A percentile compares a stretch with the other conserved stretches of the same genome.
Evolutionary conservation across 345 rosid species (phyloP).

Genomic region (Alliaria petiolata): DNA sequence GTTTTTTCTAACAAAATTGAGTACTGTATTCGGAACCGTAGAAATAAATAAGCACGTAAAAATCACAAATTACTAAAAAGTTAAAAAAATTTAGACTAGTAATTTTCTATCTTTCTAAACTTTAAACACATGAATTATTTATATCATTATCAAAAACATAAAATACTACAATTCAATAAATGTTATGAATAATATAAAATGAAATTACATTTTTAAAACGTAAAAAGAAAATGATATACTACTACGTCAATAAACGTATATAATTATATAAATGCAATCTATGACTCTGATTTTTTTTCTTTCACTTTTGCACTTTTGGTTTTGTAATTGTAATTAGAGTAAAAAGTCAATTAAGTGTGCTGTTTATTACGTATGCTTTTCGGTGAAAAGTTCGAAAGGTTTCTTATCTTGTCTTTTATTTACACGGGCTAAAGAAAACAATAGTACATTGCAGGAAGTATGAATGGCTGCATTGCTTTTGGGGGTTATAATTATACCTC

Average conservation of each 20-base stretch:
- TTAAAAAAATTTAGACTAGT: no score
- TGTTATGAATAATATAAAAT: neutral
- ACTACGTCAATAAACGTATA: neutral
- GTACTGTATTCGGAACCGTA: no score
- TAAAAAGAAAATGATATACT: neutral
- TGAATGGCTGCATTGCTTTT: constrained; percentile 26
- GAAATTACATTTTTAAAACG: neutral
- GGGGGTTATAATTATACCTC: constrained; percentile 23
- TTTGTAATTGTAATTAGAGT: constrained; percentile 3
- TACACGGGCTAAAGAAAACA: neutral
- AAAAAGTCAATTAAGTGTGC: constrained; percentile 30
- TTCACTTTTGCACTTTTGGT: neutral
- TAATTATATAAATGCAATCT: neutral
- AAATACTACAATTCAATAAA: neutral
- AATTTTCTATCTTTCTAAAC: no score
- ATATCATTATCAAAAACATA: no score
- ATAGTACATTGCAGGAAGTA: neutral
- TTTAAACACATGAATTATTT: no score
- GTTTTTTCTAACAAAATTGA: no score
- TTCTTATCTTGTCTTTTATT: constrained; percentile 7
- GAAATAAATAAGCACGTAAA: no score
- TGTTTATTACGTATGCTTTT: constrained; percentile 30
- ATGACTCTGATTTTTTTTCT: neutral
- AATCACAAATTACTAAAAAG: no score
- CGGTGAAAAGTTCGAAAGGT: constrained; percentile 26